phyloP scores from a whole-genome alignment of 2,329 filamentous ascomycete species.

The Parasarocladium wereldwijsianum region DNA sequence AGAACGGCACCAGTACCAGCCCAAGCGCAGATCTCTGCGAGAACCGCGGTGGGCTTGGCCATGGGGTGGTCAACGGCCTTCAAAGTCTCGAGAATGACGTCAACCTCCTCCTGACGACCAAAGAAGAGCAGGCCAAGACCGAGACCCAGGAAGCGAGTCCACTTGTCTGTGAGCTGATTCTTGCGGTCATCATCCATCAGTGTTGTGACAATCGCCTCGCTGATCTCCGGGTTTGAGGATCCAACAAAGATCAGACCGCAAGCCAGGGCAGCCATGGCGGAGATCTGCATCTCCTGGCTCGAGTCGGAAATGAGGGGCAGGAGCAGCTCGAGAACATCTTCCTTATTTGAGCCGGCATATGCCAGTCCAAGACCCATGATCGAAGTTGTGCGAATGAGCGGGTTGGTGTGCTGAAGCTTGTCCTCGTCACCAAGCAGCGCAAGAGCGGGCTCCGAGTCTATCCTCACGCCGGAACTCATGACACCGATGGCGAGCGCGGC shows the following conservation, averaged over 20 bases:
- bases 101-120: slow-evolving; percentile 94
- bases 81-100: slow-evolving; percentile 89
- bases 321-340: slow-evolving; percentile 71
- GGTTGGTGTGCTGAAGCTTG: slow-evolving; percentile 65
- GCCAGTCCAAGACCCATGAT: slow-evolving; percentile 95
- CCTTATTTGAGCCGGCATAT: slow-evolving; percentile 88
- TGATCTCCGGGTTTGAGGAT: slow-evolving; percentile 80
- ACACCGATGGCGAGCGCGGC: slow-evolving; percentile 89
- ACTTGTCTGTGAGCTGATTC: slow-evolving; percentile 89
- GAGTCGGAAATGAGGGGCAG: slow-evolving; percentile 79
- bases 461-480: slow-evolving; percentile 80
- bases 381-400: slow-evolving; percentile 63
- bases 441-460: slow-evolving; percentile 81
- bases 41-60: slow-evolving; percentile 85
- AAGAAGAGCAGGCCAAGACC: slow-evolving; percentile 91
- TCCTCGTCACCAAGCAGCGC: slow-evolving; percentile 71
- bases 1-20: slow-evolving; percentile 92
- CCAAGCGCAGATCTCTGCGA: slow-evolving; percentile 96
- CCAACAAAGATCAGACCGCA: slow-evolving; percentile 87
- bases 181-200: slow-evolving; percentile 87
- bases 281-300: slow-evolving; percentile 81
- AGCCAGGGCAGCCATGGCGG: slow-evolving; percentile 86
- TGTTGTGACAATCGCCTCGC: slow-evolving; percentile 81
- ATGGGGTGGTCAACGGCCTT: slow-evolving; percentile 96
- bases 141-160: slow-evolving; percentile 91